Base-by-base conservation (phyloP, 176 grass and related monocot genomes). In the Cenchrus americanus region DNA sequence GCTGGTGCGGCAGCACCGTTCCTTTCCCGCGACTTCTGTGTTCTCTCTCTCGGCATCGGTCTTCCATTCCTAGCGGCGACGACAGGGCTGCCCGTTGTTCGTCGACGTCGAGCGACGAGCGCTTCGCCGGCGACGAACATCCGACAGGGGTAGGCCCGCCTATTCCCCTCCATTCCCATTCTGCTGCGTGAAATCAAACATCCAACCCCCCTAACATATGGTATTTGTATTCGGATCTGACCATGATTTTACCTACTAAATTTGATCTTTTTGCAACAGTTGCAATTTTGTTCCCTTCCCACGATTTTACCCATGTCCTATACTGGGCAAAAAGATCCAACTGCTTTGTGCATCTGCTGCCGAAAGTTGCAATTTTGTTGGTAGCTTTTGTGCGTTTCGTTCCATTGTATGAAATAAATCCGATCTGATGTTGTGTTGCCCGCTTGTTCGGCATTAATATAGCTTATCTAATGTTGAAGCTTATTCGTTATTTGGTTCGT, bases 401-500 rank as follows among this genome's bases (percentile, higher is more conserved):
- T 60, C 21, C 12, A 15, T 77, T 6, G 43, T 40, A 40, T 22
- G 55, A 58, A 77, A 77, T 34, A 46, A 77, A 61, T 44, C 19
- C 24, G 6, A 61, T 46, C 3, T 61, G 74, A 62, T 42, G 54
- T 44, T 77, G 8, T 6, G 18, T 61, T 61, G 51, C 1, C 37
- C 74, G 41, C 55, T 61, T 40, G 55, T 44, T 76, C 40, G 23
- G 11, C 49, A 61, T 70, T 78, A 40, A 61, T 70, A 61, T 70
- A 49, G 60, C 19, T 19, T 19, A 10, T 59, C 23, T 49, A 41
- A 80, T 66, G 4, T 75, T 40, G 14, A 41, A 58, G 5, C 65
- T 52, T 69, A 46, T 32, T 22, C 60, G 12, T 15, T 81, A 75
- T 60, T 81, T 67, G 21, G 67, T 74, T 77, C 11, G 23, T 68